Evolutionary conservation across 768 basidiomycete species (phyloP).

Genomic region (Paxillus involutus): DNA sequence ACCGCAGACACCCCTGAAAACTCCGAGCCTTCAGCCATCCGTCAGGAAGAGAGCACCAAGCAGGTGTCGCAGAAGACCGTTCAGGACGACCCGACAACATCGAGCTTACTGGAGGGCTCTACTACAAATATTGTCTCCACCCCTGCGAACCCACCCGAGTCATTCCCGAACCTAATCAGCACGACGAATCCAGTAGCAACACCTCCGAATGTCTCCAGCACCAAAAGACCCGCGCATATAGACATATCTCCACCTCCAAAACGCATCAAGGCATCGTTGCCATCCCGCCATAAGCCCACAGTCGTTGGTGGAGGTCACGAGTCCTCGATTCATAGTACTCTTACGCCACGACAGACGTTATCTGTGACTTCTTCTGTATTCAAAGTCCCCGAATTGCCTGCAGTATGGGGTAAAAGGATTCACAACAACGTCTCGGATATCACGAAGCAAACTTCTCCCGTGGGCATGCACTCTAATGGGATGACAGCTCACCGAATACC

Average conservation of each 20-base stretch:
- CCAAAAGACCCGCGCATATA: slow-evolving; percentile 25
- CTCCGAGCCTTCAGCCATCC: background rate
- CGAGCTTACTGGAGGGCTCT: background rate
- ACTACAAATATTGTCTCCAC: background rate
- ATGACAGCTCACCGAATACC: background rate
- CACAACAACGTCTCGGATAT: background rate
- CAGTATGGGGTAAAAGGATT: background rate
- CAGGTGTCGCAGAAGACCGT: background rate
- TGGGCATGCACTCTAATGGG: background rate
- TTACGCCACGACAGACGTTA: background rate
- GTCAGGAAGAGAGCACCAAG: too few relatives aligned
- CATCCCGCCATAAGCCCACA: background rate
- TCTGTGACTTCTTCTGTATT: slow-evolving; percentile 1
- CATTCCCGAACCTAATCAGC: background rate
- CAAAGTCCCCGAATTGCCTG: slow-evolving; percentile 8
- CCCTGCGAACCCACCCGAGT: background rate
- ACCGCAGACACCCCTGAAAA: background rate
- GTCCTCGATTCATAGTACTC: background rate
- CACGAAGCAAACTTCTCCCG: background rate
- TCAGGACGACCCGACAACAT: background rate
- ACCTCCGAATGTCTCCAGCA: background rate
- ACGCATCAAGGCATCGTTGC: slow-evolving; percentile 5
- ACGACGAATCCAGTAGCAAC: background rate
- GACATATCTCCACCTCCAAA: slow-evolving; percentile 10
- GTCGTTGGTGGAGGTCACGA: background rate